A percentile compares a stretch with the other conserved stretches of the same genome.
phyloP scores from a whole-genome alignment of 1,139 yeast genomes.

The Magnusiomyces sp. region DNA sequence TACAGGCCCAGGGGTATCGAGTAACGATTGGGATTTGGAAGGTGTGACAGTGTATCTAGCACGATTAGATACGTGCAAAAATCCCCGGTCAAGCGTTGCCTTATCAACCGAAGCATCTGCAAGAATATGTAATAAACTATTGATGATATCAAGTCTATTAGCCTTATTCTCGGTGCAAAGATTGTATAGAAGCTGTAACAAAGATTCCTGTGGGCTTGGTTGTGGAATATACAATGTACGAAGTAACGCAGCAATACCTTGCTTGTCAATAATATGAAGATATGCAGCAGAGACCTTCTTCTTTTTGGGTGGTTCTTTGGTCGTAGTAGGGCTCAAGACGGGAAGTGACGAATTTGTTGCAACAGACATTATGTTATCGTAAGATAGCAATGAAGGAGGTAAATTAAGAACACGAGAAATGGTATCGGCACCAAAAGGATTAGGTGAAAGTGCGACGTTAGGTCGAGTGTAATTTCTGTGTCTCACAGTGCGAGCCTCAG shows the following conservation, averaged over 20 bases:
- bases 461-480: constrained; percentile 19
- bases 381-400: background rate
- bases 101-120: constrained; percentile 66
- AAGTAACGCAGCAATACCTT: constrained; percentile 67
- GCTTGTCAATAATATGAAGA: constrained; percentile 58
- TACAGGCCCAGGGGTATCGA: constrained; percentile 15
- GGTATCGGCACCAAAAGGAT: constrained; percentile 6
- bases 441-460: constrained; percentile 8
- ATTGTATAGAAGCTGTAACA: constrained; percentile 59
- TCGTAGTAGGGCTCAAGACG: background rate
- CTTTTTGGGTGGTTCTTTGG: constrained; percentile 12
- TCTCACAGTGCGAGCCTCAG: constrained; percentile 29
- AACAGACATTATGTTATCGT: too few species aligned
- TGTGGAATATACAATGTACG: constrained; percentile 71
- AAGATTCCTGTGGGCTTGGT: constrained; percentile 50
- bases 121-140: constrained; percentile 56
- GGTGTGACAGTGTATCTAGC: constrained; percentile 20
- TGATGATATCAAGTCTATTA: constrained; percentile 69
- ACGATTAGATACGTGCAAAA: constrained; percentile 41
- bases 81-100: constrained; percentile 57
- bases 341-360: too few species aligned
- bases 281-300: constrained; percentile 25
- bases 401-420: constrained; percentile 2
- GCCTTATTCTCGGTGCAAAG: constrained; percentile 64
- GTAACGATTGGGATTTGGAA: constrained; percentile 26